phyloP scores from a whole-genome alignment of 768 basidiomycete genomes.

The Daedaleopsis nitida region DNA sequence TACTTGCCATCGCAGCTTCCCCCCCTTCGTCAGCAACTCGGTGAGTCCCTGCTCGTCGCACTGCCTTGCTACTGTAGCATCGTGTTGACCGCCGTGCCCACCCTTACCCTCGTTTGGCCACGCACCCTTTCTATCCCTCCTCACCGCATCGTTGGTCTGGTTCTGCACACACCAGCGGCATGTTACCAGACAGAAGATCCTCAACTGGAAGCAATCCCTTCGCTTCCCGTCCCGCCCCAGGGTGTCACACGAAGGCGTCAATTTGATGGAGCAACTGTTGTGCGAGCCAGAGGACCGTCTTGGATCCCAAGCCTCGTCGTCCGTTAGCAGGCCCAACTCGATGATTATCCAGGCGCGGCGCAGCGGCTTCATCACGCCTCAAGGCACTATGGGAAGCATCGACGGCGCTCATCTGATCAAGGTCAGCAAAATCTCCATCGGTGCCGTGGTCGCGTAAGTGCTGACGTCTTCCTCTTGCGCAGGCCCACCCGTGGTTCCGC shows the following conservation, averaged over 20 bases:
- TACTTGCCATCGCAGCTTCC: conserved; percentile 49
- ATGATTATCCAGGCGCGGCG: conserved; percentile 73
- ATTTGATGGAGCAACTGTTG: conserved; percentile 84
- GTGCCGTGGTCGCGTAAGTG: conserved; percentile 3
- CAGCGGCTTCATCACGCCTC: conserved; percentile 64
- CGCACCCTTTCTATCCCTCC: neutral
- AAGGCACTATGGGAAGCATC: conserved; percentile 49
- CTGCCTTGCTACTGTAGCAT: neutral
- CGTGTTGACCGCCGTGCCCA: neutral
- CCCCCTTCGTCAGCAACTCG: conserved; percentile 94
- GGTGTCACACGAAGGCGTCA: conserved; percentile 84
- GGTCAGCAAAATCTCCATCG: conserved; percentile 40
- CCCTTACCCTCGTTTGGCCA: neutral
- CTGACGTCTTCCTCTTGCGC: conserved; percentile 6
- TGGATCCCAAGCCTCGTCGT: conserved; percentile 70
- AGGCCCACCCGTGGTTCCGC: conserved; percentile 90
- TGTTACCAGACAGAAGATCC: conserved; percentile 94
- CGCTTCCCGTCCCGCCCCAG: conserved; percentile 84
- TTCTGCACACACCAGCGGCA: conserved; percentile 60
- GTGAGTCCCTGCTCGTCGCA: conserved; percentile 45
- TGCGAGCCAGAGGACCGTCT: conserved; percentile 97
- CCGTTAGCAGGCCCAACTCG: conserved; percentile 75
- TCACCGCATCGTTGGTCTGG: neutral
- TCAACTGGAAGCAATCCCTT: conserved; percentile 91
- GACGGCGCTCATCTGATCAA: conserved; percentile 94